Percentiles rank a stretch among this genome's conserved stretches.
Evolutionary conservation across 495 filamentous ascomycete genomes (phyloP).

Genomic region (Parathielavia appendiculata): DNA sequence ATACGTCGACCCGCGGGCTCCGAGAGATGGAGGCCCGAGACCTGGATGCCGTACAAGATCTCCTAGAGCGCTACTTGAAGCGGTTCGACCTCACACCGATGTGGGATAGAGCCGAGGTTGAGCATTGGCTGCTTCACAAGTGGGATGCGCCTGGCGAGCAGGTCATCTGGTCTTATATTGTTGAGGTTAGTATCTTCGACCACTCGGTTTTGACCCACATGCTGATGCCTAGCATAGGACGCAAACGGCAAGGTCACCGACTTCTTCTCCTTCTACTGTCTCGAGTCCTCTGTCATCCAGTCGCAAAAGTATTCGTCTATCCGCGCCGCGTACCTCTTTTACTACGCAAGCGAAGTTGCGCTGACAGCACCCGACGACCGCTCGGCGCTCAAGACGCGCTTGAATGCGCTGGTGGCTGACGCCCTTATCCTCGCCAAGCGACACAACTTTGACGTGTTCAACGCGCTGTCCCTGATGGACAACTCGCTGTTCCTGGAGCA

Average conservation of each 20-base stretch:
- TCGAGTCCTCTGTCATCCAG: conserved; percentile 87
- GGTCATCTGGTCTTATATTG: conserved; percentile 87
- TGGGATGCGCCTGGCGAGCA: conserved; percentile 58
- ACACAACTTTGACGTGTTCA: conserved; percentile 91
- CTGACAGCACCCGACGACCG: conserved; percentile 52
- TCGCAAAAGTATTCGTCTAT: conserved; percentile 70
- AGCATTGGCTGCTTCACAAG: conserved; percentile 81
- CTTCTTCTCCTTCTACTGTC: conserved; percentile 91
- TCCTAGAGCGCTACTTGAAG: conserved; percentile 72
- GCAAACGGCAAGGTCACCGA: conserved; percentile 75
- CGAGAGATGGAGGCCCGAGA: conserved; percentile 79
- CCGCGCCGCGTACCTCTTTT: conserved; percentile 89
- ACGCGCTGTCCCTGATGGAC: conserved; percentile 86
- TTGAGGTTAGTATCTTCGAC: conserved; percentile 53
- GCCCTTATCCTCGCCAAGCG: conserved; percentile 83
- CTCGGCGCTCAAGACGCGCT: conserved; percentile 59
- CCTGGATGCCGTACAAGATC: conserved; percentile 64
- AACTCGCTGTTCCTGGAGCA: conserved; percentile 88
- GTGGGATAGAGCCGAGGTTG: conserved; percentile 71
- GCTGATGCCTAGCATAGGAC: conserved; percentile 27
- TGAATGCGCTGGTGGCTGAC: conserved; percentile 76
- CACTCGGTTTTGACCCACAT: neutral
- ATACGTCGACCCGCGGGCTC: conserved; percentile 65
- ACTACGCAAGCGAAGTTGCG: conserved; percentile 84
- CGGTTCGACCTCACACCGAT: conserved; percentile 80